Conservation (phyloP, 140 eudicot species). For the Senecio squalidus region DNA sequence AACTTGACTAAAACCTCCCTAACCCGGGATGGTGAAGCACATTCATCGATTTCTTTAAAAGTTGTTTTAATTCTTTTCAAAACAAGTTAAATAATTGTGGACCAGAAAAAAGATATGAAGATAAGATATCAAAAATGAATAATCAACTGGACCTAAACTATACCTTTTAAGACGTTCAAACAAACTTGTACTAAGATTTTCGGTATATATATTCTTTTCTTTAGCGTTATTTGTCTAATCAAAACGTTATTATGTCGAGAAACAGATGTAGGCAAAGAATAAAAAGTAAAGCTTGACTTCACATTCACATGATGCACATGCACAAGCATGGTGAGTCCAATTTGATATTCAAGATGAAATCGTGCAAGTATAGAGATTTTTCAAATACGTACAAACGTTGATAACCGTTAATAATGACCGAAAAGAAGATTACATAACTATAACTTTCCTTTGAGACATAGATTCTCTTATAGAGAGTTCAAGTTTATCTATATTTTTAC, state of each 20-base stretch:
- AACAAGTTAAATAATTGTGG: not conserved
- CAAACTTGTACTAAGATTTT: not conserved
- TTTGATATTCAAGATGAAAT: too few species aligned
- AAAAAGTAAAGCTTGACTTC: too few species aligned
- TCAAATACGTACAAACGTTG: too few species aligned
- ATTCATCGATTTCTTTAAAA: slow-evolving; percentile 11
- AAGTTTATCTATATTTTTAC: too few species aligned
- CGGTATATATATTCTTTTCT: not conserved
- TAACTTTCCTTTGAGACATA: too few species aligned
- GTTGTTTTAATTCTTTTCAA: not conserved
- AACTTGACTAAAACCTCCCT: slow-evolving; percentile 19
- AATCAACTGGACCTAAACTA: not conserved
- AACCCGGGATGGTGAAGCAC: slow-evolving; percentile 11
- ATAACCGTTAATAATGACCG: too few species aligned
- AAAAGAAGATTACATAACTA: too few species aligned
- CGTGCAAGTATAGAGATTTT: too few species aligned
- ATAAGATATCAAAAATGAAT: not conserved
- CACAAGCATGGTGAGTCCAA: too few species aligned
- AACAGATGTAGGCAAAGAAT: not conserved
- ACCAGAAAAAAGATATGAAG: not conserved
- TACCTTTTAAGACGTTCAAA: not conserved
- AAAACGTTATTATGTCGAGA: not conserved
- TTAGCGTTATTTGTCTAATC: too few species aligned
- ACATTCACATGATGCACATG: too few species aligned
- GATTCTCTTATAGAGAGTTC: too few species aligned